Conservation (phyloP, 2,329 filamentous ascomycete genomes). For the Hypoxylon sp. region DNA sequence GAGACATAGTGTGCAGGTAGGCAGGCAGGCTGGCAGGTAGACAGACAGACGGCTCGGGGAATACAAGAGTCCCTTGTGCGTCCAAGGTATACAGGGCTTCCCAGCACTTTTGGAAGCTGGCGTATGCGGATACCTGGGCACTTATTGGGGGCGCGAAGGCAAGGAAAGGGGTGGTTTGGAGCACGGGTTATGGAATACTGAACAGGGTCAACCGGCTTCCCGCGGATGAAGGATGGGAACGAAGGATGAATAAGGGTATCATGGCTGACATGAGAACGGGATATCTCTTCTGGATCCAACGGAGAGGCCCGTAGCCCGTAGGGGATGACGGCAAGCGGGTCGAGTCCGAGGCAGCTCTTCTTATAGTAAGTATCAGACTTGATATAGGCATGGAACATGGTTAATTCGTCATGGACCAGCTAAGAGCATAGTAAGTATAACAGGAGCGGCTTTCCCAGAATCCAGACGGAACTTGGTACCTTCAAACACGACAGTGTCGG, state of each 20-base stretch:
- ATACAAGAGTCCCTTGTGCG: conserved; percentile 13
- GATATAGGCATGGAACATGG: conserved; percentile 12
- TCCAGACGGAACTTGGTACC: conserved; percentile 1
- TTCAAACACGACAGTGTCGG: conserved; percentile 6
- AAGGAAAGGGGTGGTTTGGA: conserved; percentile 18
- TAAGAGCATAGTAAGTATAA: conserved; percentile 26
- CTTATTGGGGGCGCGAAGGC: conserved; percentile 1
- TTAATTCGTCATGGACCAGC: conserved; percentile 6
- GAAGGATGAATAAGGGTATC: conserved; percentile 33
- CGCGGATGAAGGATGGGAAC: conserved; percentile 17
- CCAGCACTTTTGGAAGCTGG: background rate
- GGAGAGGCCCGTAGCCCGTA: conserved; percentile 8
- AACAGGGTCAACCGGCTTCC: conserved; percentile 28
- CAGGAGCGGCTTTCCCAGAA: conserved; percentile 16
- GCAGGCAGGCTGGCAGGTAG: conserved; percentile 2
- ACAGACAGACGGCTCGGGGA: conserved; percentile 17
- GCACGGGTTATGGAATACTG: conserved; percentile 11
- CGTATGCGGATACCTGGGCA: conserved; percentile 9
- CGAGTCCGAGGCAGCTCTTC: conserved; percentile 4
- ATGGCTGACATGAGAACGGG: conserved; percentile 30
- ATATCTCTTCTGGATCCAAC: conserved; percentile 20
- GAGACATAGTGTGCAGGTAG: conserved; percentile 1
- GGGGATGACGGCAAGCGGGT: conserved; percentile 11
- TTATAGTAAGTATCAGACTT: conserved; percentile 23
- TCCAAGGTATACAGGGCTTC: conserved; percentile 13